Evolutionary conservation across 2,329 filamentous ascomycete species (phyloP), one percentile per base, ranked within the genome.

Genomic region (Sporothrix variecibatus): DNA sequence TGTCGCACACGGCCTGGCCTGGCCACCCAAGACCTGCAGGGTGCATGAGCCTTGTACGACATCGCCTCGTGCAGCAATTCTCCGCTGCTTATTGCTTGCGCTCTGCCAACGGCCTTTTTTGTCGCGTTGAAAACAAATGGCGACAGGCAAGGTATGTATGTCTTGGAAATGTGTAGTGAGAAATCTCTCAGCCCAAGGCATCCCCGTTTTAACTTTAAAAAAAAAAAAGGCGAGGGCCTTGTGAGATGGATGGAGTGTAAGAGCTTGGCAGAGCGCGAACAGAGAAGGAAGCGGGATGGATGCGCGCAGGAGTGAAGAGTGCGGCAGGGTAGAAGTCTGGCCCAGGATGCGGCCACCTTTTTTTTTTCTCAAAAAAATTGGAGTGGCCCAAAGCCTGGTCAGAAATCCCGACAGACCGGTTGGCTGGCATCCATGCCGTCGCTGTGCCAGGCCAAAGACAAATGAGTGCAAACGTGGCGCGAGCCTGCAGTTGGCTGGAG

Each of bases 21-120:
- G 9, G 60, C 64, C 67, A 28, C 72, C 69, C 31, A 73, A 71
- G 72, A 74, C 75, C 73, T 78, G 78, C 78, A 79, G 73, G 40
- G 74, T 78, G 78, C 78, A 78, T 78, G 64, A 60, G 65, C 69
- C 73, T 75, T 77, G 78, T 79, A 77, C 73, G 72, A 79, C 79
- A 15, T 67, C 51, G 74, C 64, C 28, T 69, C 46, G 28, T 40
- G 31, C 40, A 23, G 38, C 43, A 62, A 28, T 53, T 68, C 49
- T 64, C 56, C 28, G 65, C 20, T n/a, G 56, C 34, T 46, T n/a
- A 53, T 20, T n/a, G 56, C 43, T 26, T 20, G 4, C 40, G 3
- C 23, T 28, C 11, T 31, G 4, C 34, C 26, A 51, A 34, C 46
- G 17, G 26, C 40, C 20, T 12, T 68, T 49, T 9, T 9, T 68